Base-by-base conservation (phyloP, 495 filamentous ascomycete species). In the Tetracladium setigerum region DNA sequence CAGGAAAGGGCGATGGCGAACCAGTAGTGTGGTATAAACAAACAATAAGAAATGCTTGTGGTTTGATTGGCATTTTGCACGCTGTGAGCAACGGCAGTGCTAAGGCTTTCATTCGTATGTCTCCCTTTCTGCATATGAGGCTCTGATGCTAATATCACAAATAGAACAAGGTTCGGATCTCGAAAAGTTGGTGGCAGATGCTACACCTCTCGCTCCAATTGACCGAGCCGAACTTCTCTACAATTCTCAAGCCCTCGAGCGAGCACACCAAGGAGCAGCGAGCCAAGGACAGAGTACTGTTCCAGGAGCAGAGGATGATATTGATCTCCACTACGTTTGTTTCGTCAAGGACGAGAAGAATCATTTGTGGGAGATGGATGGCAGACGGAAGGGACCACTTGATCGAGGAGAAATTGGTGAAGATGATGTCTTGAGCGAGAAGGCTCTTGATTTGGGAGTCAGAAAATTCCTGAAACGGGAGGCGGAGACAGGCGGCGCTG, bases 1-100 rank as follows among this genome's bases (percentile, higher is more conserved):
- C 54, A 1, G 65, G 67, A 27, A 55, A 50, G 31, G 74, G 68
- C 18, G 59, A 56, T 5, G 59, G 54, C 15, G 69, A 76, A 50
- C 70, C 70, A 35, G 63, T 76, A 12, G 73, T 89, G 41, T 95
- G 89, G 89, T 95, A 87, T 69, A 83, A 85, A 58, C 89, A 96
- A 55, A 95, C 87, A 0, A 96, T 96, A 61, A 73, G 79, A 40
- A 79, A 95, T 62, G 83, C 87, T 2, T 96, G 90, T 66, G 90
- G 89, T 1, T 73, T 87, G 39, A 89, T 92, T 64, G 89, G 83
- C 0, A 67, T 95, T 2, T 65, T 95, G 17, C 89, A 95, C 66
- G 78, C 81, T 45, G 76, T 88, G 1, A 62, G 69, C 5, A 89
- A 90, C 50, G 70, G 69, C 12, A 35, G 27, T 14, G 61, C 68